A percentile compares a stretch with the other conserved stretches of the same genome.
These are phyloP conservation scores for Aspergillus puulaauensis DNA, from an alignment of 2,329 filamentous ascomycete genomes.

Conservation along the genomic window DNA sequence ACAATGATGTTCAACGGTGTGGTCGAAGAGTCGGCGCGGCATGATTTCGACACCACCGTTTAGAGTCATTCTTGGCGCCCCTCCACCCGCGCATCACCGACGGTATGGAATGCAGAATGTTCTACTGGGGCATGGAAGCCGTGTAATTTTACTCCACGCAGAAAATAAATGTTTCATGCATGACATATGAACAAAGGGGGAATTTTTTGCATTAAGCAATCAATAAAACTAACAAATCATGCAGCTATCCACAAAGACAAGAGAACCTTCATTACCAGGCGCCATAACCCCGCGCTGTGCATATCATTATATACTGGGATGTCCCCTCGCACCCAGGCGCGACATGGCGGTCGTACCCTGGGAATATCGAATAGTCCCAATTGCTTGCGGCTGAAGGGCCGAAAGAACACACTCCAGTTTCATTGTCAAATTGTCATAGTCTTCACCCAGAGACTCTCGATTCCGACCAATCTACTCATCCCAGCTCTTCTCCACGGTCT, in stretches of 20 bases:
- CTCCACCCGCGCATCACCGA: conserved; percentile 9
- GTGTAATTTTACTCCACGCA: neutral
- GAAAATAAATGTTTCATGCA: neutral
- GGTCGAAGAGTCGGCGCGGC: neutral
- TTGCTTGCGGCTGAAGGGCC: conserved; percentile 6
- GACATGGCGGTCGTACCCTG: conserved; percentile 12
- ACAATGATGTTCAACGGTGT: conserved; percentile 4
- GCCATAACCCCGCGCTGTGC: conserved; percentile 47
- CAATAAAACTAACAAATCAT: conserved; percentile 17
- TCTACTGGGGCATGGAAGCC: neutral
- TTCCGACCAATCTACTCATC: conserved; percentile 64
- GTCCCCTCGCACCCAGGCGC: conserved; percentile 15
- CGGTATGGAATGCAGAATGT: neutral
- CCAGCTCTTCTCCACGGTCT: conserved; percentile 99
- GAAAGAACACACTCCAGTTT: conserved; percentile 10
- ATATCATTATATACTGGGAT: conserved; percentile 29
- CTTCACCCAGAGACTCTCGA: neutral
- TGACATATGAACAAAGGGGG: conserved; percentile 1
- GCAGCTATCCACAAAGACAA: conserved; percentile 22
- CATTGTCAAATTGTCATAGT: conserved; percentile 4
- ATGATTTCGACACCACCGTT: conserved; percentile 14
- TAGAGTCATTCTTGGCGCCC: conserved; percentile 20
- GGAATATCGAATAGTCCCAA: conserved; percentile 8
- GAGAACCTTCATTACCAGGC: conserved; percentile 31
- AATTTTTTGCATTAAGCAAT: conserved; percentile 20